Base-by-base conservation (phyloP, 768 basidiomycete species). In the Leccinum subtestaceum region DNA sequence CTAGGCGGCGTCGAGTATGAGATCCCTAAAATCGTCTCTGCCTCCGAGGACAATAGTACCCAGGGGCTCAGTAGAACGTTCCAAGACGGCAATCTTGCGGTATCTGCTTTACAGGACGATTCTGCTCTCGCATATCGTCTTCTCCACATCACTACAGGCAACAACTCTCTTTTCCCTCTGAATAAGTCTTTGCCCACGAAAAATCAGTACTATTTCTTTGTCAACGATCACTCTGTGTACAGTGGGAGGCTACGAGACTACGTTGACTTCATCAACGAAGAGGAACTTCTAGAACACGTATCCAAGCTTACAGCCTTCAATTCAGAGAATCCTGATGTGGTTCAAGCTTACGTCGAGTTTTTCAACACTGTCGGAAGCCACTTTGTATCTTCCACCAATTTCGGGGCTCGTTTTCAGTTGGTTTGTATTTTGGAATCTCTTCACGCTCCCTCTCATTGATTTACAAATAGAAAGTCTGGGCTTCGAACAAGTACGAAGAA, bases 311-410 rank as follows among this genome's bases (percentile, higher is more conserved):
- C 51, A 5, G 27, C 56, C 7, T 60, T 60, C 34, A 49, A 60
- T 17, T 6, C 56, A 13, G 34, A 32, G 12, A 23, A 58, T 31
- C 34, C 51, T 3, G 51, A 58, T 8, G 56, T 38, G 15, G 56
- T 60, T 40, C 50, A 58, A 36, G 50, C 50, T 13, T 60, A 60
- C 34, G 7, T 46, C 34, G 5, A 47, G 13, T 60, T 60, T 34
- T 60, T 60, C 38, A 47, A 58, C 19, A 47, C 50, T 17, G 56
- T 60, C 4, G 59, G 59, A 11, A 60, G 56, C 17, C 59, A 60
- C 21, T 38, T 52, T 15, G 25, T 60, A 11, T 11, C 45, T 15
- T 25, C 9, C 27, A 58, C 59, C 6, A 19, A 19, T 27, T 60
- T 46, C 8, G 59, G 56, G 1, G 59, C 59, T 15, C 59, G 50